Evolutionary conservation across 345 rosid genomes (phyloP).

Genomic region (Brassica cretica): DNA sequence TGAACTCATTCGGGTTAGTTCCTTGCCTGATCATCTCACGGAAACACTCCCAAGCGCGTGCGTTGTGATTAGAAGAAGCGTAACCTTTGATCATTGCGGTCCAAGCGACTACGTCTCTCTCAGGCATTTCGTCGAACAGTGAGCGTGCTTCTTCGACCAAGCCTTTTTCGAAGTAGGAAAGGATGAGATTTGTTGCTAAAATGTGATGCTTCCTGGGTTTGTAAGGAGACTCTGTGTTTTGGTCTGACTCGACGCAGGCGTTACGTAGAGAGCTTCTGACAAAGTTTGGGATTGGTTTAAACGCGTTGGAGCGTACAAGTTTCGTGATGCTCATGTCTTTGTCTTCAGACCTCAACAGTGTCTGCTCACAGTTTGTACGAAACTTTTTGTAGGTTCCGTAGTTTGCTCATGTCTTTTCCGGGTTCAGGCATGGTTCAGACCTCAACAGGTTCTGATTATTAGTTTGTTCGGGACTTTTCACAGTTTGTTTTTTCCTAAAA

Average conservation of each 20-base stretch:
- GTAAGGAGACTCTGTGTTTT: conserved; percentile 35
- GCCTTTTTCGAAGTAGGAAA: conserved; percentile 57
- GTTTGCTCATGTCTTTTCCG: neutral
- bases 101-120: conserved; percentile 37
- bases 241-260: conserved; percentile 28
- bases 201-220: conserved; percentile 55
- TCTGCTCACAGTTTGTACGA: neutral
- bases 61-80: conserved; percentile 47
- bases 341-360: neutral
- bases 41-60: conserved; percentile 62
- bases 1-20: conserved; percentile 57
- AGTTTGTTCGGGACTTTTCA: neutral
- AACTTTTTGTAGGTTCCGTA: neutral
- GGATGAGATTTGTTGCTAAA: conserved; percentile 67
- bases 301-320: conserved; percentile 36
- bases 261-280: conserved; percentile 47
- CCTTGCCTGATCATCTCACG: conserved; percentile 53
- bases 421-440: neutral
- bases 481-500: neutral
- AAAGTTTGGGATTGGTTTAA: conserved; percentile 44
- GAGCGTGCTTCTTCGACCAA: conserved; percentile 70
- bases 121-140: conserved; percentile 45
- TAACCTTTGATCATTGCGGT: conserved; percentile 40
- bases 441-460: neutral
- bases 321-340: conserved; percentile 42